Percentiles rank a stretch among this genome's conserved stretches.
Evolutionary conservation across 305 asterid species (phyloP).

Genomic region (Fraxinus platypoda): DNA sequence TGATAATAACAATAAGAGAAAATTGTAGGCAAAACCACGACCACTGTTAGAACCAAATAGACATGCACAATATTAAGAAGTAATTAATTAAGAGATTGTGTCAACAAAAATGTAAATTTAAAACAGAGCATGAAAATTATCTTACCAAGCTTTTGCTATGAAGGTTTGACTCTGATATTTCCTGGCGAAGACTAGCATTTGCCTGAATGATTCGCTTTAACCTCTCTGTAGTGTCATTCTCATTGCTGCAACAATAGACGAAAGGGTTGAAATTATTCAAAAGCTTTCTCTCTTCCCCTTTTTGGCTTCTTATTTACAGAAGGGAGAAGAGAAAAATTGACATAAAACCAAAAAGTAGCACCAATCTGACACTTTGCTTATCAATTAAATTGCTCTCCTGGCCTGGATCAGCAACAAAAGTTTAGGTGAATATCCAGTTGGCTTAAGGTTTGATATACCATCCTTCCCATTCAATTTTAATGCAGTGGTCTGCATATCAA

Average conservation of each 20-base stretch:
- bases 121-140: conserved; percentile 14
- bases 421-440: conserved; percentile 4
- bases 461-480: background rate
- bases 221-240: conserved; percentile 82
- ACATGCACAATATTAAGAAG: background rate
- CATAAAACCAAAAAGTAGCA: background rate
- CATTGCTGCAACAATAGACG: conserved; percentile 62
- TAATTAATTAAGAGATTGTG: background rate
- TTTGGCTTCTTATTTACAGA: background rate
- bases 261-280: background rate
- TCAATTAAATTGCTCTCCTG: background rate
- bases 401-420: background rate
- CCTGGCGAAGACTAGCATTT: conserved; percentile 69
- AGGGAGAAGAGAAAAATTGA: background rate
- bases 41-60: background rate
- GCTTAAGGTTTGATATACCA: conserved; percentile 5
- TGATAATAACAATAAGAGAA: background rate
- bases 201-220: conserved; percentile 65
- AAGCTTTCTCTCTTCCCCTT: background rate
- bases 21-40: background rate
- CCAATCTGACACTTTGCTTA: background rate
- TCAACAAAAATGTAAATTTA: background rate
- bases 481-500: conserved; percentile 17
- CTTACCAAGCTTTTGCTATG: conserved; percentile 50
- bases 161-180: conserved; percentile 42